phyloP scores from a whole-genome alignment of 169 alveolate genomes.

The Plasmodium fragile region DNA sequence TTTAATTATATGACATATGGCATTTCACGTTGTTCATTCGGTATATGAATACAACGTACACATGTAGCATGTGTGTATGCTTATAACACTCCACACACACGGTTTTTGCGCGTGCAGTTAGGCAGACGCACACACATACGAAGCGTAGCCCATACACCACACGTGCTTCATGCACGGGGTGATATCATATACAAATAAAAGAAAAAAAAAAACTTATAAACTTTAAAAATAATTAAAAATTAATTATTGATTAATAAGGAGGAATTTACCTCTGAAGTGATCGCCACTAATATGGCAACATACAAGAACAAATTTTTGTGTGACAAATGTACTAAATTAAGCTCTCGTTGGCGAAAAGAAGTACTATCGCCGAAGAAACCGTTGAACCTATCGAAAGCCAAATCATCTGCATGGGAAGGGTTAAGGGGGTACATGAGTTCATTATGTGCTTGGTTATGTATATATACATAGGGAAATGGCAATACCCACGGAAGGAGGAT shows the following conservation, averaged over 20 bases:
- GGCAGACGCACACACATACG: neutral
- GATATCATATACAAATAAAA: neutral
- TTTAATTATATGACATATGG: neutral
- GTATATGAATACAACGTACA: neutral
- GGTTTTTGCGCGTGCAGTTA: neutral
- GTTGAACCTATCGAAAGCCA: slow-evolving; percentile 27
- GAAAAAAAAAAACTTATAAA: neutral
- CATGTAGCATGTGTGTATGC: neutral
- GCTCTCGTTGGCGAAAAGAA: slow-evolving; percentile 6
- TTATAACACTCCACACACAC: neutral
- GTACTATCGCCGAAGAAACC: neutral
- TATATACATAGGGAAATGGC: neutral
- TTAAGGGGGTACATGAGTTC: neutral
- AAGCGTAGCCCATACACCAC: neutral
- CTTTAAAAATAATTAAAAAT: neutral
- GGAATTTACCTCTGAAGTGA: neutral
- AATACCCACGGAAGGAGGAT: neutral
- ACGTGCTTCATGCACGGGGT: neutral
- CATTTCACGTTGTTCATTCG: neutral
- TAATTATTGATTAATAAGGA: neutral
- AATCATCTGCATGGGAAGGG: neutral
- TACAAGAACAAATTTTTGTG: neutral
- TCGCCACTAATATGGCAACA: neutral
- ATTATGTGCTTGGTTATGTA: neutral
- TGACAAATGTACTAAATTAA: neutral